phyloP scores from a whole-genome alignment of 345 rosid genomes.

The Aegle marmelos region DNA sequence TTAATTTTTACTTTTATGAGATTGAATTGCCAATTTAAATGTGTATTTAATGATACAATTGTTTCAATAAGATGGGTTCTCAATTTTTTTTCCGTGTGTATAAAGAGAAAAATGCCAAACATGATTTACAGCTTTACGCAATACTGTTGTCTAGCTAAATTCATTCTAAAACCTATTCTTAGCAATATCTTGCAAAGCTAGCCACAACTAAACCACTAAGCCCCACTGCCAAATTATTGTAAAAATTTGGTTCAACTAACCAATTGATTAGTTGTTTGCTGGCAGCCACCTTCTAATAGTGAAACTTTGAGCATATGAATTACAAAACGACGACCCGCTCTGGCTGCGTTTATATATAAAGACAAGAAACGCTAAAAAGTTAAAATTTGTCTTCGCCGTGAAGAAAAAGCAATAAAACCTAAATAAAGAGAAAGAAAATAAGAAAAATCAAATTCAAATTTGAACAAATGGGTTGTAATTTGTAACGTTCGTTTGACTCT shows the following conservation, averaged over 20 bases:
- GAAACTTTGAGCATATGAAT: not conserved
- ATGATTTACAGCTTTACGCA: no score
- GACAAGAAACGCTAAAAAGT: not conserved
- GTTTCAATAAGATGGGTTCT: no score
- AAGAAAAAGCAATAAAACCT: not conserved
- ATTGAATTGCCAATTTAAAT: no score
- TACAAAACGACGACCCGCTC: not conserved
- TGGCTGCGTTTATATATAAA: not conserved
- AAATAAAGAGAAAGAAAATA: not conserved
- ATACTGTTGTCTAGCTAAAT: no score
- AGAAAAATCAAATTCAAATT: not conserved
- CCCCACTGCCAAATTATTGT: not conserved
- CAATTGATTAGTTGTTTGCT: not conserved
- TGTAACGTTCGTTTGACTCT: not conserved
- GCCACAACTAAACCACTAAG: not conserved
- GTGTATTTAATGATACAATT: no score
- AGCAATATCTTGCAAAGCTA: no score
- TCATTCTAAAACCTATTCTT: no score
- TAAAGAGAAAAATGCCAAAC: not conserved
- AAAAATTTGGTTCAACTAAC: not conserved
- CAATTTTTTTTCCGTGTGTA: not conserved
- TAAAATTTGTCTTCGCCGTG: not conserved
- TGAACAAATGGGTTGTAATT: not conserved
- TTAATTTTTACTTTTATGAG: no score
- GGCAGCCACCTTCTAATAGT: not conserved